Evolutionary conservation across 192 early-diverging fungal genomes (phyloP).

Genomic region (Kickxella alabastrina): DNA sequence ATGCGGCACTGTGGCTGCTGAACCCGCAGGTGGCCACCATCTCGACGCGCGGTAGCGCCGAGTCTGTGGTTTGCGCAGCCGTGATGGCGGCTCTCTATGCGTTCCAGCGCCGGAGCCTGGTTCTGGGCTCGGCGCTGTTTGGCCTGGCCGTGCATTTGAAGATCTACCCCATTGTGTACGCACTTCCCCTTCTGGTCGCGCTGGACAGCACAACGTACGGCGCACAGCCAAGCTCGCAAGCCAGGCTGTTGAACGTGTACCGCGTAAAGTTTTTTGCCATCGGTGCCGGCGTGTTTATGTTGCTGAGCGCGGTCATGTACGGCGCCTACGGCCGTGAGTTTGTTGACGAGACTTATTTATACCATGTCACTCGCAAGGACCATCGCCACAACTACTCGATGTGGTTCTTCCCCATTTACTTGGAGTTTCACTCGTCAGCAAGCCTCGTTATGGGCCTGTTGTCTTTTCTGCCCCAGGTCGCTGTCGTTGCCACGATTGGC

Average conservation of each 20-base stretch:
- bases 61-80: slow-evolving; percentile 78
- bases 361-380: slow-evolving; percentile 93
- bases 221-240: background rate
- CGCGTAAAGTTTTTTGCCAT: slow-evolving; percentile 60
- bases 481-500: slow-evolving; percentile 62
- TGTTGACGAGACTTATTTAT: slow-evolving; percentile 86
- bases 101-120: slow-evolving; percentile 54
- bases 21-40: slow-evolving; percentile 98
- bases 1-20: slow-evolving; percentile 74
- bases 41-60: slow-evolving; percentile 91
- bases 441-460: slow-evolving; percentile 59
- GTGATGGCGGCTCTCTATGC: slow-evolving; percentile 73
- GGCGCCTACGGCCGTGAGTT: slow-evolving; percentile 77
- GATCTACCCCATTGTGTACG: slow-evolving; percentile 96
- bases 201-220: slow-evolving; percentile 35
- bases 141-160: slow-evolving; percentile 95
- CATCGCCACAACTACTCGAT: slow-evolving; percentile 98
- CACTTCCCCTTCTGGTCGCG: slow-evolving; percentile 72
- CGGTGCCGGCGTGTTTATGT: slow-evolving; percentile 62
- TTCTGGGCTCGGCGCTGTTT: slow-evolving; percentile 63
- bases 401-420: slow-evolving; percentile 95
- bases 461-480: slow-evolving; percentile 82
- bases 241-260: slow-evolving; percentile 52
- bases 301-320: slow-evolving; percentile 68
- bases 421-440: slow-evolving; percentile 57